phyloP scores from a whole-genome alignment of 1,284 basidiomycete species.

The Cryptococcus sp. region DNA sequence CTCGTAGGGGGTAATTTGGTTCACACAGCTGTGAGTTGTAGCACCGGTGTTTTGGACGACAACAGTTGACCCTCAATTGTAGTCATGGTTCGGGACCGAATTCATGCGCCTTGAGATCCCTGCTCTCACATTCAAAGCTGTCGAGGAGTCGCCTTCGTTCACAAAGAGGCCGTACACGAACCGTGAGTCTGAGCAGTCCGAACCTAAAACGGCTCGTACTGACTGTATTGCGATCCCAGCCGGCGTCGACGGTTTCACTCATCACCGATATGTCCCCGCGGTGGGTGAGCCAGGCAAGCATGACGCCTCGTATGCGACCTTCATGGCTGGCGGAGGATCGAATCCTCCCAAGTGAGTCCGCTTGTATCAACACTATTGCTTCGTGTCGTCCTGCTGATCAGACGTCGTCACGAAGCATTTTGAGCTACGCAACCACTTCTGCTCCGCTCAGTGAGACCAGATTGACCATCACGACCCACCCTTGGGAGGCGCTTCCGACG shows the following conservation, averaged over 20 bases:
- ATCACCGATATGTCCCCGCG: slow-evolving; percentile 1
- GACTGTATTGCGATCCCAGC: not conserved
- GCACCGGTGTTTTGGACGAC: too few species aligned
- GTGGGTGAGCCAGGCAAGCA: not conserved
- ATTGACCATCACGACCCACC: not conserved
- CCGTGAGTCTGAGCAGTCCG: not conserved
- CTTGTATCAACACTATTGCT: not conserved
- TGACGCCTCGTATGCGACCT: not conserved
- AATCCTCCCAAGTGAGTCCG: not conserved
- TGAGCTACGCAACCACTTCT: not conserved
- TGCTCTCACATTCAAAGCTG: not conserved
- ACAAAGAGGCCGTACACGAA: not conserved
- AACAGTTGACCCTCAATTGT: not conserved
- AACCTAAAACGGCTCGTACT: not conserved
- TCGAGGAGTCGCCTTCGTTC: not conserved
- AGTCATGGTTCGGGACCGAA: slow-evolving; percentile 1
- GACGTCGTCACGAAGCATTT: not conserved
- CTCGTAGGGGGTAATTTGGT: not conserved
- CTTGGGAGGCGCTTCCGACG: not conserved
- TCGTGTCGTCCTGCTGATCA: not conserved
- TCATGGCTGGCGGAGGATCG: not conserved
- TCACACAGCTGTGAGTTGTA: not conserved
- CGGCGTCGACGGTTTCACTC: not conserved
- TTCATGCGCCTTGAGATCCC: not conserved
- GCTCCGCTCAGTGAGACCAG: not conserved